Evolutionary conservation across 2,329 filamentous ascomycete species (phyloP), one percentile per base, ranked within the genome.

Genomic region (Aureobasidium melanogenum): DNA sequence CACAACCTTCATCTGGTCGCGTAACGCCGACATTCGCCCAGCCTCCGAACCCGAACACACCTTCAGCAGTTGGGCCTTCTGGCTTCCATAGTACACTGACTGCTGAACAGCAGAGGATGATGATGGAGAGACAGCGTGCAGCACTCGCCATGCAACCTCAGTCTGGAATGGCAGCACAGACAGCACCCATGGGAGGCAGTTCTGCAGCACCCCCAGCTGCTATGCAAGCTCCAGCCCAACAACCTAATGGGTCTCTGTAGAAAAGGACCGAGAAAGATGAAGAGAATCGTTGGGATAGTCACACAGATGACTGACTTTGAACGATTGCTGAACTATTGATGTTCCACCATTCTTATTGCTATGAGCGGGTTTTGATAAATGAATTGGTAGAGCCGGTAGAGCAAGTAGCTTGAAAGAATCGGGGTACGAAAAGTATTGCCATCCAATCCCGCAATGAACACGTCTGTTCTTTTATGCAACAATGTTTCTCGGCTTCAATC

Each of bases 101-200:
- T 19, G 63, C 65, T 19, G 69, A 69, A 59, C 65, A 74, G 59
- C 73, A 75, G 50, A 65, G 69, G 26, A 67, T 63, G 44, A 70
- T 75, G 65, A 68, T 74, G 64, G 72, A 74, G 36, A 68, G 71
- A 30, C 71, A 74, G 60, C 66, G 71, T 32, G 71, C 69, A 51
- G 70, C 72, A 51, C 56, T 74, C n/a, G 70, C 70, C 19, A 66
- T 68, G 55, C 72, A 74, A 54, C 70, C 55, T 66, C 60, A 62
- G 46, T 50, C 55, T 39, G 28, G 63, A 8, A 36, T 65, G 28
- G 64, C 68, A 1, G 57, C 58, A 19, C 56, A 59, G 44, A 59
- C 56, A 50, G 55, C 43, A n/a, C 41, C 55, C 15, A 56, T 44
- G 50, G 39, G 38, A 22, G 39, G 52, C 38, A 55, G 38, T 44